phyloP scores from a whole-genome alignment of 768 basidiomycete species.

The Russula emetica region DNA sequence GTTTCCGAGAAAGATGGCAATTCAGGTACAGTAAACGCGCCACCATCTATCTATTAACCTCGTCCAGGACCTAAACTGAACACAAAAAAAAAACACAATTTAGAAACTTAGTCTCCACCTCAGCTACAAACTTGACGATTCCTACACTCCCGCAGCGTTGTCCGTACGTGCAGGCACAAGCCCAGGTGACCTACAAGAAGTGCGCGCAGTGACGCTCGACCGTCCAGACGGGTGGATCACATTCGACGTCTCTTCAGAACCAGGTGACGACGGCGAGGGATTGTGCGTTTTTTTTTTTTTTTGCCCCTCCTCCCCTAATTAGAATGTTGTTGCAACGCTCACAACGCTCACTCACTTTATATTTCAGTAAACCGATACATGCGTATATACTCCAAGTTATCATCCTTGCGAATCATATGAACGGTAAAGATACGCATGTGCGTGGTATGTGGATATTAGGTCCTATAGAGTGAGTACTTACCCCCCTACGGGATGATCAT shows the following conservation, averaged over 20 bases:
- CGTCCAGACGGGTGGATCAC: constrained; percentile 95
- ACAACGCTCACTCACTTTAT: neutral
- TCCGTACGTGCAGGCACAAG: constrained; percentile 91
- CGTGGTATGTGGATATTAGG: constrained; percentile 87
- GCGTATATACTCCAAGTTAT: constrained; percentile 90
- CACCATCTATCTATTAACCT: too few species aligned
- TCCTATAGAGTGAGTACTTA: constrained; percentile 62
- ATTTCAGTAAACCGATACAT: constrained; percentile 73
- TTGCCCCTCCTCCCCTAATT: neutral
- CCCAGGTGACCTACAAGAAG: constrained; percentile 87
- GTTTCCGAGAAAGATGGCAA: constrained; percentile 83
- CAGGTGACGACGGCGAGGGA: constrained; percentile 72
- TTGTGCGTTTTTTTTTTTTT: constrained; percentile 51
- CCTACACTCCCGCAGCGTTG: constrained; percentile 91
- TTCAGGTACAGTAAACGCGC: constrained; percentile 58
- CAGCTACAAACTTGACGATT: constrained; percentile 82
- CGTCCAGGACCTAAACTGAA: too few species aligned
- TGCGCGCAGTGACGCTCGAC: constrained; percentile 75
- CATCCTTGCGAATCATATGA: constrained; percentile 91
- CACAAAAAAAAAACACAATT: too few species aligned
- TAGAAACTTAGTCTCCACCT: constrained; percentile 87
- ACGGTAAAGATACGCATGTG: constrained; percentile 98
- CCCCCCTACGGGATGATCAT: neutral
- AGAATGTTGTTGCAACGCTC: too few species aligned
- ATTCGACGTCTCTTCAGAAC: constrained; percentile 77